Conservation (phyloP, 768 basidiomycete genomes). For the Dictyophora rubrovolvata region DNA sequence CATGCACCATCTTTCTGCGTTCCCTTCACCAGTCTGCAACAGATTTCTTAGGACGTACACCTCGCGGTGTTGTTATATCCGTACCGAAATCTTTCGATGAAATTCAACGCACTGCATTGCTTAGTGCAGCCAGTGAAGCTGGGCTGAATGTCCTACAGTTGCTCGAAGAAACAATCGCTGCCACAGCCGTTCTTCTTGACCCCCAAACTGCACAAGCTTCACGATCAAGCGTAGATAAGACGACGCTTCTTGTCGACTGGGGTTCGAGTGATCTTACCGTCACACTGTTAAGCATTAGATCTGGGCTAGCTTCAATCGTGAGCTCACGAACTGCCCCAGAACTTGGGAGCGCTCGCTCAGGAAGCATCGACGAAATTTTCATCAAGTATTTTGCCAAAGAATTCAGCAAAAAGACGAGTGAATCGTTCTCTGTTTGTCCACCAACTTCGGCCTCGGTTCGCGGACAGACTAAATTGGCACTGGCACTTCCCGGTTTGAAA, state of each 20-base stretch:
- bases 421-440: constrained; percentile 34
- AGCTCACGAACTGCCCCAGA: constrained; percentile 27
- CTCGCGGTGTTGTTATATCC: constrained; percentile 75
- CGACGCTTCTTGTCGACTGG: constrained; percentile 71
- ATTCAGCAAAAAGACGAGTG: constrained; percentile 83
- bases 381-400: constrained; percentile 91
- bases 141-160: constrained; percentile 80
- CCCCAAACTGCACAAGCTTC: constrained; percentile 28
- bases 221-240: constrained; percentile 43
- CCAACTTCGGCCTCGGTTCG: constrained; percentile 56
- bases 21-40: constrained; percentile 80
- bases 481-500: constrained; percentile 93
- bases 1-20: constrained; percentile 73
- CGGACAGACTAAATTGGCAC: constrained; percentile 84
- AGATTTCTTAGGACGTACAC: constrained; percentile 77
- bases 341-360: constrained; percentile 39
- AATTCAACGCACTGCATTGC: constrained; percentile 58
- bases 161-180: constrained; percentile 79
- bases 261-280: constrained; percentile 65
- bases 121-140: constrained; percentile 65
- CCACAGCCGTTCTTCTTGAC: constrained; percentile 28
- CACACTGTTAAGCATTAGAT: constrained; percentile 60
- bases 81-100: constrained; percentile 69
- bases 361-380: constrained; percentile 69
- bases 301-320: constrained; percentile 62